Evolutionary conservation across 495 filamentous ascomycete genomes (phyloP).

Genomic region (Daldinia concentrica): DNA sequence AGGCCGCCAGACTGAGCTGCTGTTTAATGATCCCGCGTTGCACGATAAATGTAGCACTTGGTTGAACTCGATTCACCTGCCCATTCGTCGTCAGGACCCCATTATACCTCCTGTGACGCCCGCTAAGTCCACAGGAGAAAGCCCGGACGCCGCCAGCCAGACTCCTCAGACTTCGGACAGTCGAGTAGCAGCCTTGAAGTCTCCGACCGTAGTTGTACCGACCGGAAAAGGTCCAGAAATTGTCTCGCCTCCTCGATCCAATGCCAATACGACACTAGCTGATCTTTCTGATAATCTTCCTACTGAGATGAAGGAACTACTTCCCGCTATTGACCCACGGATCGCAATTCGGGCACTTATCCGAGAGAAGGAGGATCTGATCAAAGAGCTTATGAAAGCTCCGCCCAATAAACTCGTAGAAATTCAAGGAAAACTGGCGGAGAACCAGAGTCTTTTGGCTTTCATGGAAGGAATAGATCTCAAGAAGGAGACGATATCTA

Average conservation of each 20-base stretch:
- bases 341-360: neutral
- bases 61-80: slow-evolving; percentile 30
- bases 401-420: neutral
- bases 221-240: neutral
- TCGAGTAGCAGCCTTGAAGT: neutral
- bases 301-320: neutral
- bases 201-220: neutral
- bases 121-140: neutral
- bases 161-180: neutral
- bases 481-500: neutral
- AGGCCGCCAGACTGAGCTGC: slow-evolving; percentile 22
- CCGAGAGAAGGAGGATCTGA: neutral
- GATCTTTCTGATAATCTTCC: neutral
- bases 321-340: neutral
- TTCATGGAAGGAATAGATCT: neutral
- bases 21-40: slow-evolving; percentile 21
- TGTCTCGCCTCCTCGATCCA: neutral
- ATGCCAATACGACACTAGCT: neutral
- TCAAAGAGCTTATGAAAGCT: neutral
- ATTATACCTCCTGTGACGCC: neutral
- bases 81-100: slow-evolving; percentile 1
- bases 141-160: neutral
- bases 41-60: slow-evolving; percentile 19
- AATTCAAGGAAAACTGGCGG: neutral
- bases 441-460: neutral